phyloP scores from a whole-genome alignment of 371 early-diverging fungal species.

The Rhizopus stolonifer region DNA sequence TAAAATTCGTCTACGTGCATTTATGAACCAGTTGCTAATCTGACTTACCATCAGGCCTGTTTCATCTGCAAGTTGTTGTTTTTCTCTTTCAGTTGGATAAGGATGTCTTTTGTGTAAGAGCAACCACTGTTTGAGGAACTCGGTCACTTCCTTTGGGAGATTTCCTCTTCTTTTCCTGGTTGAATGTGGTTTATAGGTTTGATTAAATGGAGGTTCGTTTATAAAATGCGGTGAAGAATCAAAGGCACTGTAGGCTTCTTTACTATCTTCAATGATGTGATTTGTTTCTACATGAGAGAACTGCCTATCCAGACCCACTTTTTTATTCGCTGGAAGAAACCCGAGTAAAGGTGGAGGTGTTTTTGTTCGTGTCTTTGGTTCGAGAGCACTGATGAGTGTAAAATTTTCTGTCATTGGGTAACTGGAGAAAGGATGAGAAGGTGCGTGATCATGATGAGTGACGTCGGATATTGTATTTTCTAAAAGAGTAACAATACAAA shows the following conservation, averaged over 20 bases:
- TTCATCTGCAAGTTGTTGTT: conserved; percentile 58
- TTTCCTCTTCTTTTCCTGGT: conserved; percentile 56
- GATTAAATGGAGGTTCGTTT: conserved; percentile 14
- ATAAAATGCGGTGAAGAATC: conserved; percentile 10
- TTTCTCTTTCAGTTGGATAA: conserved; percentile 82
- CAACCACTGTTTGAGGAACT: conserved; percentile 71
- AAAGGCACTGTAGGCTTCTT: too few species aligned
- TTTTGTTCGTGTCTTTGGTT: conserved; percentile 3
- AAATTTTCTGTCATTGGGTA: not conserved
- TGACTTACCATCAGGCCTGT: conserved; percentile 75
- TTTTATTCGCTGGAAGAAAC: not conserved
- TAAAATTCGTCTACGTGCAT: conserved; percentile 74
- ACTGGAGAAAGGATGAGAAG: not conserved
- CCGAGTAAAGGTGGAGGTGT: conserved; percentile 6
- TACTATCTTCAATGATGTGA: too few species aligned
- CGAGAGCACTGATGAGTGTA: not conserved
- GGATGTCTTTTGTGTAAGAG: conserved; percentile 77
- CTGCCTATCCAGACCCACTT: not conserved
- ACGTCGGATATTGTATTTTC: not conserved
- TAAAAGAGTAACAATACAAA: not conserved
- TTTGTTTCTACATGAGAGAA: too few species aligned
- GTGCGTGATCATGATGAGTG: too few species aligned
- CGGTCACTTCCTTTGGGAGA: conserved; percentile 64
- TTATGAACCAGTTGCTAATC: conserved; percentile 92
- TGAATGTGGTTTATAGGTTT: conserved; percentile 9